Percentiles rank a stretch among this genome's conserved stretches.
These are phyloP conservation scores for Ambrosia artemisiifolia DNA, from an alignment of 129 eudicot species.

Conservation along the genomic window DNA sequence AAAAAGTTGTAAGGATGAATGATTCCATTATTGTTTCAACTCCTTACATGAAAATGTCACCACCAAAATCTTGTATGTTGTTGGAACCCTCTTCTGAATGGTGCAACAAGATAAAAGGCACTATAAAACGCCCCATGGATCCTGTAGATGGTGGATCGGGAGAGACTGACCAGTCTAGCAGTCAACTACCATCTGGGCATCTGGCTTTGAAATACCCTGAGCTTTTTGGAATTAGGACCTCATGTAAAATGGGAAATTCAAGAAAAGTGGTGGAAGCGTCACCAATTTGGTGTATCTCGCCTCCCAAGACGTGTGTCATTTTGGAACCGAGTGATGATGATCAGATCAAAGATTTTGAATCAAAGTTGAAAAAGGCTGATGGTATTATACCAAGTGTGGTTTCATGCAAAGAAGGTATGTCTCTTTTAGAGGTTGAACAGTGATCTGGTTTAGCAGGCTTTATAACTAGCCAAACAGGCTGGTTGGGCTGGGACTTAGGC, in stretches of 20 bases:
- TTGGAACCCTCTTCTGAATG: conserved; percentile 63
- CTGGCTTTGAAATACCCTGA: conserved; percentile 56
- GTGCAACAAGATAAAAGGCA: conserved; percentile 30
- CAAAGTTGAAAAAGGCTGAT: conserved; percentile 13
- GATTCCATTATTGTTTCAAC: conserved; percentile 50
- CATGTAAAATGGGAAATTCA: conserved; percentile 32
- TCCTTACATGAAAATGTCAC: conserved; percentile 76
- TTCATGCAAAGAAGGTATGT: conserved; percentile 41
- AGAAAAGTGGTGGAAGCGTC: conserved; percentile 59
- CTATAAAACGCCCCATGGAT: conserved; percentile 37
- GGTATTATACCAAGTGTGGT: conserved; percentile 16
- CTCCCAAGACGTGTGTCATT: conserved; percentile 78
- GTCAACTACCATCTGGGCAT: conserved; percentile 42
- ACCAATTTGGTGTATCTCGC: conserved; percentile 76
- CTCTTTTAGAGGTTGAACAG: not conserved
- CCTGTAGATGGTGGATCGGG: conserved; percentile 34
- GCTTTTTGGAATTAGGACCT: conserved; percentile 45
- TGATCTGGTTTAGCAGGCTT: not conserved
- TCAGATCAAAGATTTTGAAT: conserved; percentile 28
- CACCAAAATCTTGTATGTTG: conserved; percentile 69
- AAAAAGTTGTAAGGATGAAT: conserved; percentile 23
- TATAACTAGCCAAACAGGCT: not conserved
- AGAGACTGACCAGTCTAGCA: conserved; percentile 53
- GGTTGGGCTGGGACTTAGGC: not conserved
- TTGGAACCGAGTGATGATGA: conserved; percentile 71